A percentile compares a stretch with the other conserved stretches of the same genome.
phyloP scores from a whole-genome alignment of 2,329 filamentous ascomycete genomes.

The Stachybotrys chlorohalonatus region DNA sequence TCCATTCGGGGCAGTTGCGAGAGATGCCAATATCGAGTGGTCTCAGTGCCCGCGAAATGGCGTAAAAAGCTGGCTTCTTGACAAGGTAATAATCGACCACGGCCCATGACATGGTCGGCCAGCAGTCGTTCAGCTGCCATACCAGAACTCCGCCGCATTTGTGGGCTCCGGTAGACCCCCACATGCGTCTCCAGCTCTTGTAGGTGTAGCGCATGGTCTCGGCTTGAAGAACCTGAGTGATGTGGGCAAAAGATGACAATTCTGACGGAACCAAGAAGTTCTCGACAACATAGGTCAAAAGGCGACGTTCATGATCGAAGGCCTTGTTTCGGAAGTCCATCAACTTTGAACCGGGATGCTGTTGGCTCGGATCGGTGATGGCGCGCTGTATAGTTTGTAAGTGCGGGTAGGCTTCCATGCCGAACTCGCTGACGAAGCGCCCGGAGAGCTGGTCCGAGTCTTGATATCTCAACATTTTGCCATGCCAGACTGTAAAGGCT shows the following conservation, averaged over 20 bases:
- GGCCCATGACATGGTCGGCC: constrained; percentile 53
- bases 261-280: constrained; percentile 39
- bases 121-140: constrained; percentile 59
- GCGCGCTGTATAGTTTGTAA: constrained; percentile 60
- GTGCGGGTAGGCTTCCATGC: constrained; percentile 55
- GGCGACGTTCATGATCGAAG: constrained; percentile 61
- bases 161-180: constrained; percentile 29
- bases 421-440: constrained; percentile 74
- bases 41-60: constrained; percentile 36
- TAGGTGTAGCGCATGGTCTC: constrained; percentile 37
- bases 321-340: constrained; percentile 45
- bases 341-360: constrained; percentile 54
- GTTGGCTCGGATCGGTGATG: constrained; percentile 48
- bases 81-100: constrained; percentile 52
- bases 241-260: constrained; percentile 14
- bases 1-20: neutral
- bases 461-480: constrained; percentile 64
- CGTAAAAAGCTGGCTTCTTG: constrained; percentile 46
- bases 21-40: neutral
- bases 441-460: constrained; percentile 62
- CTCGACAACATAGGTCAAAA: constrained; percentile 64
- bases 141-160: constrained; percentile 53
- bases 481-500: constrained; percentile 51
- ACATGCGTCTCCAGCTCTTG: constrained; percentile 47
- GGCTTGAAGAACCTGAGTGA: constrained; percentile 38